phyloP scores from a whole-genome alignment of 305 asterid species.

The Ilex paraguariensis region DNA sequence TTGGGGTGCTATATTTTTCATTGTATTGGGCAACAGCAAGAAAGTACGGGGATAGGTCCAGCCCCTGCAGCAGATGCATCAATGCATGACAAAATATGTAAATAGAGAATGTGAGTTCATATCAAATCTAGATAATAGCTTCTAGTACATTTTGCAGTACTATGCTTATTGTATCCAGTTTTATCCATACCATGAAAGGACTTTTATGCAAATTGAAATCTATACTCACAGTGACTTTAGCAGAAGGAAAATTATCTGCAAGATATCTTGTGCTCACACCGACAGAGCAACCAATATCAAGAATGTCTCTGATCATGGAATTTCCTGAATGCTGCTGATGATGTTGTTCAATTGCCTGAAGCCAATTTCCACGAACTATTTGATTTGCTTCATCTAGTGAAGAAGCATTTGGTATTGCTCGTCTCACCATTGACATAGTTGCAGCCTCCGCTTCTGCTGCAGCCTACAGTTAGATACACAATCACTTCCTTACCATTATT shows the following conservation, averaged over 20 bases:
- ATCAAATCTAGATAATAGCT: too few relatives aligned
- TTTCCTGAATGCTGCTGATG: conserved; percentile 46
- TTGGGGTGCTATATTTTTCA: conserved; percentile 43
- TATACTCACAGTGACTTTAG: conserved; percentile 57
- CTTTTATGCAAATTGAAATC: background rate
- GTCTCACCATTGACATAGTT: conserved; percentile 79
- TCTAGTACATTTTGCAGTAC: too few relatives aligned
- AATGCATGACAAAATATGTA: background rate
- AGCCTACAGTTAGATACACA: conserved; percentile 43
- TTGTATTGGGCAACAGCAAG: conserved; percentile 83
- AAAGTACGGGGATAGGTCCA: conserved; percentile 90
- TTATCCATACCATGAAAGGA: too few relatives aligned
- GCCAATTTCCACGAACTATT: conserved; percentile 91
- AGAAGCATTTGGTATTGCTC: conserved; percentile 73
- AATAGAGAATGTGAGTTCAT: too few relatives aligned
- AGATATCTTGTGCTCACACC: conserved; percentile 85
- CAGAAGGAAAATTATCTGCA: conserved; percentile 61
- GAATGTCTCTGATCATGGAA: conserved; percentile 41
- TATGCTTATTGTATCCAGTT: too few relatives aligned
- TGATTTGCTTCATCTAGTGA: conserved; percentile 79
- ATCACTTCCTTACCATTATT: background rate
- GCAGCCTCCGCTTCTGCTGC: conserved; percentile 99
- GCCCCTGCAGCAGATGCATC: conserved; percentile 49
- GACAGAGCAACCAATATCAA: conserved; percentile 90
- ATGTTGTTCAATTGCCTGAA: conserved; percentile 71